A percentile compares a stretch with the other conserved stretches of the same genome.
Evolutionary conservation across 2,329 filamentous ascomycete species (phyloP).

Genomic region (Cylindrodendrum hubeiense): DNA sequence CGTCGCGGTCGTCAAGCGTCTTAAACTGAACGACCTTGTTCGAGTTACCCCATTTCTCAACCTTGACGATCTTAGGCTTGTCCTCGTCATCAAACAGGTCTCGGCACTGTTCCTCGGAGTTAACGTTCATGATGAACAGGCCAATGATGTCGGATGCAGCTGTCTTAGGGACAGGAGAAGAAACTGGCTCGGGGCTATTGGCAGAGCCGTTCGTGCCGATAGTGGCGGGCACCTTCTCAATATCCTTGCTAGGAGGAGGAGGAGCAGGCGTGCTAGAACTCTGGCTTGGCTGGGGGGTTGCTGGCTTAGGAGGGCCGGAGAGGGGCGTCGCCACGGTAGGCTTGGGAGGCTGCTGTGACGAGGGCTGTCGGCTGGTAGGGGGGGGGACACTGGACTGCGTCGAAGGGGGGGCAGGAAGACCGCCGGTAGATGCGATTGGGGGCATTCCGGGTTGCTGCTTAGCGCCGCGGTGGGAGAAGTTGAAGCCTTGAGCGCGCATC

Average conservation of each 20-base stretch:
- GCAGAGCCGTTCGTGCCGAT: constrained; percentile 66
- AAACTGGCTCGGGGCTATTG: constrained; percentile 63
- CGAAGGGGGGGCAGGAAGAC: constrained; percentile 52
- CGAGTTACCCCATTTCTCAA: constrained; percentile 82
- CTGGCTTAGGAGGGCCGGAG: constrained; percentile 53
- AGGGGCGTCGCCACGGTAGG: constrained; percentile 53
- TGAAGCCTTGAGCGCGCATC: constrained; percentile 99
- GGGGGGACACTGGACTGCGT: constrained; percentile 51
- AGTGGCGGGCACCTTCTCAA: constrained; percentile 65
- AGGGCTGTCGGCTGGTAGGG: constrained; percentile 52
- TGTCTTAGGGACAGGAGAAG: constrained; percentile 72
- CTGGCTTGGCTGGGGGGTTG: constrained; percentile 64
- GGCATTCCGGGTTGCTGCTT: constrained; percentile 72
- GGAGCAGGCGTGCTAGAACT: constrained; percentile 55
- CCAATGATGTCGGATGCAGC: constrained; percentile 78
- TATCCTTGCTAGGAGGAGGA: constrained; percentile 60
- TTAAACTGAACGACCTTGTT: constrained; percentile 92
- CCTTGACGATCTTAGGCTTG: constrained; percentile 80
- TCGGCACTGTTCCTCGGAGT: constrained; percentile 84
- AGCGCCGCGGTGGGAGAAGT: constrained; percentile 94
- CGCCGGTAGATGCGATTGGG: constrained; percentile 43
- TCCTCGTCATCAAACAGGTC: constrained; percentile 88
- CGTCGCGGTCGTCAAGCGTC: constrained; percentile 82
- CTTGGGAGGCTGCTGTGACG: constrained; percentile 57
- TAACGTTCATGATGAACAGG: constrained; percentile 90